Percentiles rank a stretch among this genome's conserved stretches.
phyloP scores from a whole-genome alignment of 495 filamentous ascomycete species.

The Tuber magnatum region DNA sequence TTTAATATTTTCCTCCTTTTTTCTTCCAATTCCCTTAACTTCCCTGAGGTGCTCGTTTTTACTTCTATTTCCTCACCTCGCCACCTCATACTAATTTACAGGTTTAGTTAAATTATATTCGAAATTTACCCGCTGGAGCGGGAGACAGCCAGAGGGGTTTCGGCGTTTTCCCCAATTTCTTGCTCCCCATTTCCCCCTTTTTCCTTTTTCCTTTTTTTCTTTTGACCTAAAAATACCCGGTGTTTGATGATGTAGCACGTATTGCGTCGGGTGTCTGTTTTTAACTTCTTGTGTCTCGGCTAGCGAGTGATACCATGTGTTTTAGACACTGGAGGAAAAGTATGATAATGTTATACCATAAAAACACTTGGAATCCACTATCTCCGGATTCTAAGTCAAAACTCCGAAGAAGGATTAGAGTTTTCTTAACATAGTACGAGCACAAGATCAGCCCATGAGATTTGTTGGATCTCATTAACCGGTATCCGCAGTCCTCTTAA shows the following conservation, averaged over 20 bases:
- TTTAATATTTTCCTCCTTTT: background rate
- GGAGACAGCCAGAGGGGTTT: background rate
- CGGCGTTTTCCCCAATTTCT: background rate
- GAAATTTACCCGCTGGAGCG: background rate
- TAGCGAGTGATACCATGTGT: background rate
- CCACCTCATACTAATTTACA: background rate
- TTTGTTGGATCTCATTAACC: no score
- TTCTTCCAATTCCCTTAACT: background rate
- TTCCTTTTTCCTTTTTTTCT: background rate
- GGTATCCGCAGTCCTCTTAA: no score
- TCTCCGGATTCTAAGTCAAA: no score
- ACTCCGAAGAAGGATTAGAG: no score
- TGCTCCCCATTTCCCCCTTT: background rate
- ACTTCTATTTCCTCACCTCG: background rate
- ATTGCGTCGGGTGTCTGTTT: background rate
- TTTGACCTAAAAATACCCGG: background rate
- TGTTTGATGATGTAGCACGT: background rate
- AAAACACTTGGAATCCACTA: no score
- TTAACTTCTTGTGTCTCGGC: background rate
- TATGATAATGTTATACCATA: no score
- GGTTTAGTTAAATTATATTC: background rate
- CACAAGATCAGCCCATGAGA: no score
- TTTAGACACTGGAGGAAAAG: background rate
- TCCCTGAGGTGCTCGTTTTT: background rate
- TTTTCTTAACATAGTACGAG: no score